Evolutionary conservation across 2,329 filamentous ascomycete species (phyloP), one percentile per base, ranked within the genome.

Genomic region (Pestalotiopsis sp.): DNA sequence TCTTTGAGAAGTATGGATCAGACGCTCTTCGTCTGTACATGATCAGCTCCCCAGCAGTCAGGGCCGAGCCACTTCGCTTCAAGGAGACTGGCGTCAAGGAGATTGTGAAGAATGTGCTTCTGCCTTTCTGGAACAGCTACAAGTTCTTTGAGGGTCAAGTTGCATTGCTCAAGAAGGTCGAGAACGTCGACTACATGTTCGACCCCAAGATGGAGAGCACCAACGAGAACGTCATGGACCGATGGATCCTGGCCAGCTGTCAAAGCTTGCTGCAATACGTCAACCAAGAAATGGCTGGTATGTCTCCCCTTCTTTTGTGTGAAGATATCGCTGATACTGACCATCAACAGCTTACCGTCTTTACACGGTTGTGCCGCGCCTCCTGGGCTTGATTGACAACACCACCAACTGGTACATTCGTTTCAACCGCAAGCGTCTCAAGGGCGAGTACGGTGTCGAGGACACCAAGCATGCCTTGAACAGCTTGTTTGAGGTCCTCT

Each of bases 401-500:
- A 94, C 93, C 3, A 98, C 95, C n/a, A 98, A 98, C 82, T 98
- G 95, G 95, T 98, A 98, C 82, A 98, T 98, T 79, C 89, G 94
- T 14, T 75, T 73, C 68, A 75, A 74, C 61, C 73, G 73, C 11
- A 74, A 93, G 80, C 90, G 95, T 67, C 86, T 97, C 73, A 98
- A 97, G 89, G 95, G 95, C 58, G 94, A 97, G 78, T 90, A 93
- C 72, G 94, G 94, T 20, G 81, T 93, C 27, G 88, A 95, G 14
- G 96, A 98, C 78, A 98, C 96, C 12, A 85, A 92, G 64, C 93
- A 97, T 76, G 96, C 95, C 0, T 86, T 99, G 67, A 97, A 98
- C 82, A 95, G 96, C 2, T 88, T 98, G 7, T 98, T 97, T 75
- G 94, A 98, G 81, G 93, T 98, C 67, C 85, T 98, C 25, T 98